phyloP scores from a whole-genome alignment of 2,329 filamentous ascomycete species.

The Lasiodiplodia gonubiensis region DNA sequence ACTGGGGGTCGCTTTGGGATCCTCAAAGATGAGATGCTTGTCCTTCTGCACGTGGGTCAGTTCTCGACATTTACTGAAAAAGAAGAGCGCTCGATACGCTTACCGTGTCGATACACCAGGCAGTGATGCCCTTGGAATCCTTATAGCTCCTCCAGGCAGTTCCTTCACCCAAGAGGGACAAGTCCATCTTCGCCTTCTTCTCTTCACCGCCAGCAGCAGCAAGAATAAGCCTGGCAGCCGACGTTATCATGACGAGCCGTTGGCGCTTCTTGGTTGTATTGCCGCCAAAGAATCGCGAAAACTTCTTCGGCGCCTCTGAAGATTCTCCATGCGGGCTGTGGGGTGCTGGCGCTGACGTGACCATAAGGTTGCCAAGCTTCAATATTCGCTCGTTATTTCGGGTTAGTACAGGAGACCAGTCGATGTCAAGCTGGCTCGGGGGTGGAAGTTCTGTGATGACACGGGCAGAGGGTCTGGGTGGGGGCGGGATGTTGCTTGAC shows the following conservation, averaged over 20 bases:
- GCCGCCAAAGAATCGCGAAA: slow-evolving; percentile 91
- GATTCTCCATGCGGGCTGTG: slow-evolving; percentile 71
- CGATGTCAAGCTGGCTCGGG: slow-evolving; percentile 95
- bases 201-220: slow-evolving; percentile 92
- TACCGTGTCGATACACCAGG: slow-evolving; percentile 94
- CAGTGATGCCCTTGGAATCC: slow-evolving; percentile 84
- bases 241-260: slow-evolving; percentile 92
- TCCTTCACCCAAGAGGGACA: slow-evolving; percentile 78
- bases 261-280: slow-evolving; percentile 92
- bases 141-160: slow-evolving; percentile 79
- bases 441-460: slow-evolving; percentile 95
- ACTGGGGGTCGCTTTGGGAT: slow-evolving; percentile 74
- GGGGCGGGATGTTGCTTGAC: slow-evolving; percentile 42
- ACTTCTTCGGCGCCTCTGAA: slow-evolving; percentile 74
- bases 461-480: slow-evolving; percentile 65
- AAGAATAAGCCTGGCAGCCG: slow-evolving; percentile 85
- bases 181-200: slow-evolving; percentile 91
- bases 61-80: neutral
- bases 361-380: slow-evolving; percentile 88
- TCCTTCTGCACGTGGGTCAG: slow-evolving; percentile 66
- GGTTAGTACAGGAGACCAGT: slow-evolving; percentile 96
- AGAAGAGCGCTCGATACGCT: slow-evolving; percentile 48
- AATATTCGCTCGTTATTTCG: slow-evolving; percentile 91
- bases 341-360: slow-evolving; percentile 77
- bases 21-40: slow-evolving; percentile 91